Conservation (phyloP, 306 rosid species). For the Trifolium fragiferum region DNA sequence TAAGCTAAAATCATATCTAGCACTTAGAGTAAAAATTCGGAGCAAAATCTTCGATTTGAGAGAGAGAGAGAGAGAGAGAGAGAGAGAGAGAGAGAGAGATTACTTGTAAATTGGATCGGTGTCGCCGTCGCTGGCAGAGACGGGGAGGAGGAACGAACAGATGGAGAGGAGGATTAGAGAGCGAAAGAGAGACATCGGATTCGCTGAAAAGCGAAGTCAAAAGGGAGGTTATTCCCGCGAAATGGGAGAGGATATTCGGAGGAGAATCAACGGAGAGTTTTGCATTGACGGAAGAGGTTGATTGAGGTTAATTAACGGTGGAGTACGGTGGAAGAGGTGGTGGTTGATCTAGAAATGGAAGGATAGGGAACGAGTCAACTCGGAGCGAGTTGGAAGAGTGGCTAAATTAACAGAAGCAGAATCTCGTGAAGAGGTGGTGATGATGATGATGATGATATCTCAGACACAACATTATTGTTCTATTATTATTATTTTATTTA, state of each 20-base stretch:
- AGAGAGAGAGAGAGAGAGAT: not conserved
- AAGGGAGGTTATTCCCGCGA: constrained; percentile 30
- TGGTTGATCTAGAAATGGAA: constrained; percentile 39
- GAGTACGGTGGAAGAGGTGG: not conserved
- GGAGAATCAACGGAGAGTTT: constrained; percentile 50
- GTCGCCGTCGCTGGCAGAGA: not conserved
- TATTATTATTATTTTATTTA: not conserved
- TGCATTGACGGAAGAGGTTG: constrained; percentile 39
- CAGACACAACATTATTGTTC: not conserved
- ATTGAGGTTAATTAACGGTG: constrained; percentile 5
- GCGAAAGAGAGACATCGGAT: constrained; percentile 56
- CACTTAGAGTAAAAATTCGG: not conserved
- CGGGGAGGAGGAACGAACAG: not conserved
- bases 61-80: no score
- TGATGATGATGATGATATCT: constrained; percentile 19
- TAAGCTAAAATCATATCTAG: not conserved
- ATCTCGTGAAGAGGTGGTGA: constrained; percentile 27
- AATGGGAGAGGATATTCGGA: constrained; percentile 36
- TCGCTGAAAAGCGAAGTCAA: constrained; percentile 57
- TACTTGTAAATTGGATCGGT: constrained; percentile 12
- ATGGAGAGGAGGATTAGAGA: not conserved
- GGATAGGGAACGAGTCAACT: constrained; percentile 41
- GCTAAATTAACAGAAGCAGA: constrained; percentile 40
- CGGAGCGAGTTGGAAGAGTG: constrained; percentile 43
- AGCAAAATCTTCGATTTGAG: not conserved